A percentile compares a stretch with the other conserved stretches of the same genome.
These are phyloP conservation scores for Septoria petroselini DNA, from an alignment of 2,329 filamentous ascomycete species.

Conservation along the genomic window DNA sequence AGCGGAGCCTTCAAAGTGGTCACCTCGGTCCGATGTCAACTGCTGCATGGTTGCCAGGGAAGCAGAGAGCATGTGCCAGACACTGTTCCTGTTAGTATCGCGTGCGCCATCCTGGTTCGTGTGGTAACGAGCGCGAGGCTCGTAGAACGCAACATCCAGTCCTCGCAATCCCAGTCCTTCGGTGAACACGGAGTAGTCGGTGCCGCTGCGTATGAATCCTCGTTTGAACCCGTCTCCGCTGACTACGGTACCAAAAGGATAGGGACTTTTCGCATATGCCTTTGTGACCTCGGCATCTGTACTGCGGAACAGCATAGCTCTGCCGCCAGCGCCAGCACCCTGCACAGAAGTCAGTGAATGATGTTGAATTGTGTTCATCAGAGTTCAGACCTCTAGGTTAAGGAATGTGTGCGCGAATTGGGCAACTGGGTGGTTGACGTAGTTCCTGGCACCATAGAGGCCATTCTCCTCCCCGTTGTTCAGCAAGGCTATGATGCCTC, in stretches of 20 bases:
- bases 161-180: slow-evolving; percentile 51
- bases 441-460: slow-evolving; percentile 80
- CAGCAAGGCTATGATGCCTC: slow-evolving; percentile 77
- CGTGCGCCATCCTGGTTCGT: slow-evolving; percentile 82
- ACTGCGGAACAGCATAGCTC: slow-evolving; percentile 68
- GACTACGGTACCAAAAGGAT: slow-evolving; percentile 82
- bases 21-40: slow-evolving; percentile 66
- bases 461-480: slow-evolving; percentile 98
- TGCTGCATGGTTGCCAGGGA: slow-evolving; percentile 70
- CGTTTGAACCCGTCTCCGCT: slow-evolving; percentile 79
- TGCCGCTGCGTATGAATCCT: slow-evolving; percentile 64
- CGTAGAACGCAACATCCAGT: slow-evolving; percentile 87
- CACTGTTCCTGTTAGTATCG: slow-evolving; percentile 66
- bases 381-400: slow-evolving; percentile 94
- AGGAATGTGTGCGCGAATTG: slow-evolving; percentile 82
- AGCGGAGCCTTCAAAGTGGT: slow-evolving; percentile 61
- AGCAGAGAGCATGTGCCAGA: slow-evolving; percentile 95
- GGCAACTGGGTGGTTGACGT: slow-evolving; percentile 76
- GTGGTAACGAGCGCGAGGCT: slow-evolving; percentile 82
- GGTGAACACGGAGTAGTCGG: slow-evolving; percentile 84
- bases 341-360: neutral
- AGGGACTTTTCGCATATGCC: slow-evolving; percentile 66
- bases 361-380: too few relatives aligned
- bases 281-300: slow-evolving; percentile 81
- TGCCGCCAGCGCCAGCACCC: slow-evolving; percentile 85